Conservation (phyloP, 371 early-diverging fungal genomes). For the Nematocida homosporus region DNA sequence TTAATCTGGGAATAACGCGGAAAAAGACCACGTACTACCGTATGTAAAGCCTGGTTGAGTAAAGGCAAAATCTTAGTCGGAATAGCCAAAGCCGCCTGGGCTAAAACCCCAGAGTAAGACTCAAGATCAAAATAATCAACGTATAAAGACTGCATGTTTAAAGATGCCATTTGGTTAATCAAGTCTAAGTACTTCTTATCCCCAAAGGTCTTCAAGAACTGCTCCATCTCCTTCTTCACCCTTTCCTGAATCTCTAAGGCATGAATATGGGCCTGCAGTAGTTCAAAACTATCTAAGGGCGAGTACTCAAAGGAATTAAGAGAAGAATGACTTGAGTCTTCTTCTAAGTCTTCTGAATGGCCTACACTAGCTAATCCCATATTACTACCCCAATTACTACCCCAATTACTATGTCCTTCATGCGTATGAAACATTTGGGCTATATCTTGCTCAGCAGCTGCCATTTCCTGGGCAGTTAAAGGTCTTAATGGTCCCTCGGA, state of each 20-base stretch:
- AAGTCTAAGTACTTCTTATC: conserved; percentile 61
- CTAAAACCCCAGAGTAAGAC: conserved; percentile 19
- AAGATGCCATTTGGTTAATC: conserved; percentile 66
- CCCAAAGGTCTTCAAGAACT: conserved; percentile 53
- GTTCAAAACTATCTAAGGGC: background rate
- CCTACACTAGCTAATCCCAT: background rate
- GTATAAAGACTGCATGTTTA: conserved; percentile 62
- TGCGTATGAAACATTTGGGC: background rate
- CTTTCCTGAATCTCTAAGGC: conserved; percentile 18
- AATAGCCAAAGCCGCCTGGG: conserved; percentile 26
- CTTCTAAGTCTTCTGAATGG: background rate
- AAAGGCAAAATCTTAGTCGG: conserved; percentile 68
- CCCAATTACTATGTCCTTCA: background rate
- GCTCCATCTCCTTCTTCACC: conserved; percentile 44
- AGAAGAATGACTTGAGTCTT: background rate
- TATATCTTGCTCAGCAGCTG: conserved; percentile 37
- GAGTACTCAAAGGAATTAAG: background rate
- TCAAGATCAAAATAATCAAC: conserved; percentile 64
- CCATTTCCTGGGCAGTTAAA: conserved; percentile 27
- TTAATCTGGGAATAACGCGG: conserved; percentile 82
- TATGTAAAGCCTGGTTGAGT: conserved; percentile 83
- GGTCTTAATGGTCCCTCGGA: conserved; percentile 39
- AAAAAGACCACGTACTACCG: conserved; percentile 78
- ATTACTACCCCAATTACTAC: background rate
- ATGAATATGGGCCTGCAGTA: conserved; percentile 47